Conservation (phyloP, 2,329 filamentous ascomycete species). For the Penicillium sp. region DNA sequence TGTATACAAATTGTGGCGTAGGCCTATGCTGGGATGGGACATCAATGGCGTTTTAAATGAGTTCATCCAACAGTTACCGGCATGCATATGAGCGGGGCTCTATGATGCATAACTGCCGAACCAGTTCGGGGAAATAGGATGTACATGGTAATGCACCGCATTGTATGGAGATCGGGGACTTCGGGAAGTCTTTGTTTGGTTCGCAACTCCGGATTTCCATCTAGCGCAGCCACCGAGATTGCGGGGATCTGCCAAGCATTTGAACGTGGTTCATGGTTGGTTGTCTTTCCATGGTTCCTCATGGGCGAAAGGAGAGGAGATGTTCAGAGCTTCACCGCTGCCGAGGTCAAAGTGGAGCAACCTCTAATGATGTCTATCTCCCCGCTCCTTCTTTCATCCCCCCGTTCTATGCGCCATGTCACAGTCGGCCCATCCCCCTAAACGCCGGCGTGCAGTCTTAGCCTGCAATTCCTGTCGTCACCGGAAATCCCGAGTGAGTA, state of each 20-base stretch:
- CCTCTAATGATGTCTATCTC: constrained; percentile 1
- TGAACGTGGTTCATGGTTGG: background rate
- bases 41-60: background rate
- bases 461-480: constrained; percentile 42
- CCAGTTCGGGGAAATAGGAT: background rate
- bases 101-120: background rate
- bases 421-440: constrained; percentile 12
- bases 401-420: background rate
- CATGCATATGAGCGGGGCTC: background rate
- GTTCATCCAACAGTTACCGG: background rate
- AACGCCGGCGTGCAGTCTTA: constrained; percentile 39
- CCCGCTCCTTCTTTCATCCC: background rate
- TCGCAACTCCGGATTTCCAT: background rate
- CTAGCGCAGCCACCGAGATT: background rate
- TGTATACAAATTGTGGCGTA: background rate
- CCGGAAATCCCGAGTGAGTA: constrained; percentile 26
- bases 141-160: background rate
- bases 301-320: background rate
- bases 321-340: background rate
- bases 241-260: background rate
- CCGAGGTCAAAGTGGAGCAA: background rate
- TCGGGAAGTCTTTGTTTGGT: background rate
- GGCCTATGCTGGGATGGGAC: background rate
- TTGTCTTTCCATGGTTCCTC: background rate
- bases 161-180: background rate